Percentiles rank a stretch among this genome's conserved stretches.
phyloP scores from a whole-genome alignment of 208 protist genomes.

The Acanthamoeba rhysodes region DNA sequence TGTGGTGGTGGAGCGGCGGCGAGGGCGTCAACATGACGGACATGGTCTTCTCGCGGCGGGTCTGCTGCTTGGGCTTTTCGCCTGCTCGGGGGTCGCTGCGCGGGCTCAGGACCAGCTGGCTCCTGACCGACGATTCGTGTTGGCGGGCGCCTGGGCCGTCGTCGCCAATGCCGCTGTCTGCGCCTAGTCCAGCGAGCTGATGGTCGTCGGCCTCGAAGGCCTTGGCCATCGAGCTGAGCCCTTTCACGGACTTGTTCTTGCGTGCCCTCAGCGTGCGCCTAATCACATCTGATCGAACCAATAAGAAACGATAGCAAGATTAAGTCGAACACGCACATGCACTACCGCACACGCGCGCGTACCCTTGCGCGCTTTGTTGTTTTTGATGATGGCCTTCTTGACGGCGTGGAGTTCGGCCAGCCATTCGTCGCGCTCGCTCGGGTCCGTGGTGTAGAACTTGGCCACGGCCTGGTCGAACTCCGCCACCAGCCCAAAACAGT shows the following conservation, averaged over 20 bases:
- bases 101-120: background rate
- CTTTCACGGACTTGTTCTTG: conserved; percentile 38
- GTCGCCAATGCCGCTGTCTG: background rate
- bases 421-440: background rate
- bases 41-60: conserved; percentile 26
- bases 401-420: background rate
- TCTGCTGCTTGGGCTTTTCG: background rate
- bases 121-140: too few relatives aligned
- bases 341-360: too few relatives aligned
- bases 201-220: background rate
- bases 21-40: conserved; percentile 4
- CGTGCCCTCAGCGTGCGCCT: conserved; percentile 14
- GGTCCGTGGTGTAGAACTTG: background rate
- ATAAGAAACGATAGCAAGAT: too few relatives aligned
- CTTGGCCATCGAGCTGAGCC: conserved; percentile 25
- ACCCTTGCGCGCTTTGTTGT: conserved; percentile 24
- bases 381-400: conserved; percentile 20
- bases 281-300: background rate
- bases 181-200: background rate
- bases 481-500: background rate
- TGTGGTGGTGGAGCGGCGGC: background rate
- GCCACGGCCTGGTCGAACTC: conserved; percentile 19
- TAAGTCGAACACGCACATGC: too few relatives aligned
- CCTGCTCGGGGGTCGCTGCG: background rate
- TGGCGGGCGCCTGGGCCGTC: too few relatives aligned